Evolutionary conservation across 345 rosid genomes (phyloP).

Genomic region (Aquilaria malaccensis): DNA sequence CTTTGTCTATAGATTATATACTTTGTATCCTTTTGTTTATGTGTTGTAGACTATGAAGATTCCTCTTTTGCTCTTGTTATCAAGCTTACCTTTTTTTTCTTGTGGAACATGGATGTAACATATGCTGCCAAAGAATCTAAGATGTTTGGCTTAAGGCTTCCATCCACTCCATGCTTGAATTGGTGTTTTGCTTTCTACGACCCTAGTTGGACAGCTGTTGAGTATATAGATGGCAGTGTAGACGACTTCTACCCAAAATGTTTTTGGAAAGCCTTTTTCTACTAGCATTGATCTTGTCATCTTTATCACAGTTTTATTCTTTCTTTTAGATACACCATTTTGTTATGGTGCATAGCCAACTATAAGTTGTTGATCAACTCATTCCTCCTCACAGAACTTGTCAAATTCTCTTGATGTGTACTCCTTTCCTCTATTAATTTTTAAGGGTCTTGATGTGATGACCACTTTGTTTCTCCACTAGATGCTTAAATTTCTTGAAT

Average conservation of each 20-base stretch:
- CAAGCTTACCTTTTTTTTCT: too few relatives aligned
- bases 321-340: too few relatives aligned
- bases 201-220: too few relatives aligned
- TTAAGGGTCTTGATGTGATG: background rate
- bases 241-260: background rate
- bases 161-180: background rate
- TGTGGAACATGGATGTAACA: too few relatives aligned
- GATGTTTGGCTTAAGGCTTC: background rate
- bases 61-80: background rate
- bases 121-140: background rate
- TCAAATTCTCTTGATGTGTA: background rate
- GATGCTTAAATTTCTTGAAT: background rate
- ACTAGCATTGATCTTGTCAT: background rate
- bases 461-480: conserved; percentile 1
- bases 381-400: background rate
- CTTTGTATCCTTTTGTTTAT: background rate
- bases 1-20: too few relatives aligned
- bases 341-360: too few relatives aligned
- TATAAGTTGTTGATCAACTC: background rate
- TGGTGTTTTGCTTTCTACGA: background rate
- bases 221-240: background rate
- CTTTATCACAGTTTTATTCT: background rate
- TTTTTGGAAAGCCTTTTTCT: background rate
- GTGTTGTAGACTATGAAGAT: background rate
- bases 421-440: background rate